These are phyloP conservation scores for Vanrija sp. DNA, from an alignment of 1,284 basidiomycete species.

Conservation along the genomic window DNA sequence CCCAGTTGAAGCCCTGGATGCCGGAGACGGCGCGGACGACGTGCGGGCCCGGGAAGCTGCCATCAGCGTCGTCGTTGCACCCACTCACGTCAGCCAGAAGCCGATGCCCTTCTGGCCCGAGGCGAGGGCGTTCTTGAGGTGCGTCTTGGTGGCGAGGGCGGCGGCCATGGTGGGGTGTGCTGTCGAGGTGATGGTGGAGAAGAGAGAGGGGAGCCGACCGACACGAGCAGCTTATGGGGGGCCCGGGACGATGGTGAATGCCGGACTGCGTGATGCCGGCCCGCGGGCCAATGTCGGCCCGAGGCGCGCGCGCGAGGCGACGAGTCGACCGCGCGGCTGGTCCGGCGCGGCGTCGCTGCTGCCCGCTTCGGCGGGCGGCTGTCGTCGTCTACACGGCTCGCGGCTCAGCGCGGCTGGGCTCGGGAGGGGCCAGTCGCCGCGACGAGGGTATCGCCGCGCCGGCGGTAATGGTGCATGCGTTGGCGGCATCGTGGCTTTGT, in stretches of 20 bases:
- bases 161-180: too few species aligned
- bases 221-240: too few species aligned
- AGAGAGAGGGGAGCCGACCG: too few species aligned
- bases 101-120: slow-evolving; percentile 61
- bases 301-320: background rate
- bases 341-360: background rate
- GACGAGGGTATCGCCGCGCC: too few species aligned
- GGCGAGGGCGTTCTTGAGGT: slow-evolving; percentile 54
- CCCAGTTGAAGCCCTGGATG: slow-evolving; percentile 31
- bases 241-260: too few species aligned
- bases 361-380: background rate
- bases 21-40: slow-evolving; percentile 29
- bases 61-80: slow-evolving; percentile 6
- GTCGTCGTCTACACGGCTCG: background rate
- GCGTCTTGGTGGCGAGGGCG: too few species aligned
- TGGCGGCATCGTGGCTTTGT: too few species aligned
- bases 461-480: too few species aligned
- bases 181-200: too few species aligned
- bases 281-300: background rate
- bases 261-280: background rate
- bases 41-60: slow-evolving; percentile 25
- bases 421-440: too few species aligned
- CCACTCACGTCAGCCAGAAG: slow-evolving; percentile 59
- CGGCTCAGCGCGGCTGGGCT: background rate
- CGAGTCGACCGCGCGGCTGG: background rate